A percentile compares a stretch with the other conserved stretches of the same genome.
phyloP scores from a whole-genome alignment of 2,329 filamentous ascomycete species.

The Sarocladium oryzae region DNA sequence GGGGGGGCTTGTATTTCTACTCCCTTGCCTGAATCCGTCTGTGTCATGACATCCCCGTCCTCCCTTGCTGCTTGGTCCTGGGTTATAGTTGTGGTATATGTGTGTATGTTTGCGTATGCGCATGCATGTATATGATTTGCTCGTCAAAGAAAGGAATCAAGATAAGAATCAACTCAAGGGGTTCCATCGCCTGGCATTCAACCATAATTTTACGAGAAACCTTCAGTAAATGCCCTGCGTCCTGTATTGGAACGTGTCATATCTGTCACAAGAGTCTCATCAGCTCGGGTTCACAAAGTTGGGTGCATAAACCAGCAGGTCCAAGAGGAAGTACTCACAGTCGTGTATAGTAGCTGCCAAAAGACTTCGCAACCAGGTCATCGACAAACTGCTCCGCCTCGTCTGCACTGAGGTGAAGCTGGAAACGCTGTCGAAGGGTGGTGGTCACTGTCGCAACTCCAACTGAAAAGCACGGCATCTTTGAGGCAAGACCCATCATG shows the following conservation, averaged over 20 bases:
- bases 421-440: conserved; percentile 66
- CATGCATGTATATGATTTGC: background rate
- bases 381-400: conserved; percentile 79
- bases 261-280: conserved; percentile 39
- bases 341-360: conserved; percentile 82
- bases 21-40: background rate
- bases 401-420: conserved; percentile 74
- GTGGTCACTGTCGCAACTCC: conserved; percentile 66
- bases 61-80: too few relatives aligned
- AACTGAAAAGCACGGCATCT: conserved; percentile 76
- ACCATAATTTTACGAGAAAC: background rate
- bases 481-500: conserved; percentile 77
- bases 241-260: conserved; percentile 74
- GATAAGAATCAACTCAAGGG: background rate
- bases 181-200: background rate
- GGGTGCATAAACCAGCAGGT: too few relatives aligned
- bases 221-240: conserved; percentile 71
- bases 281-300: background rate
- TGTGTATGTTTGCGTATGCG: background rate
- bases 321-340: conserved; percentile 48
- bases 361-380: conserved; percentile 72
- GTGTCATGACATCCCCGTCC: background rate
- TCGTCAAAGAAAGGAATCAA: background rate
- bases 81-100: conserved; percentile 6
- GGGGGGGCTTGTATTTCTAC: too few relatives aligned